phyloP scores from a whole-genome alignment of 192 early-diverging fungal species.

The Mortierella alpina region DNA sequence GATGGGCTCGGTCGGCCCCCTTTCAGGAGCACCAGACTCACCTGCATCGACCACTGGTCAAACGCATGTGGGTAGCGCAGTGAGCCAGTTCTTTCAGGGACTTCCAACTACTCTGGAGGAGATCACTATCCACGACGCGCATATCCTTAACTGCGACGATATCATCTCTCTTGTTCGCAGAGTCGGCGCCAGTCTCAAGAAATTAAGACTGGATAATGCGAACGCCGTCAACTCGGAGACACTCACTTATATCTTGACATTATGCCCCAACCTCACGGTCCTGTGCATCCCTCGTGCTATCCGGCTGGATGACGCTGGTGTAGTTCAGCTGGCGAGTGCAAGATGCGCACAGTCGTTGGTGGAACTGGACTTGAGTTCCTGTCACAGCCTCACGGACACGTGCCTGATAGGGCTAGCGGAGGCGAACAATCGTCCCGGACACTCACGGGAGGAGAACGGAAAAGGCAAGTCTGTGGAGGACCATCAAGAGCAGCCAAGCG shows the following conservation, averaged over 20 bases:
- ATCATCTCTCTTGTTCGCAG: conserved; percentile 24
- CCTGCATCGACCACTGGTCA: not conserved
- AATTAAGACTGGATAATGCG: conserved; percentile 22
- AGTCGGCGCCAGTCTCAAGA: conserved; percentile 16
- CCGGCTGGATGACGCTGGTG: conserved; percentile 25
- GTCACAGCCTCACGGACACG: conserved; percentile 24
- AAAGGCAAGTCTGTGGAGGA: conserved; percentile 21
- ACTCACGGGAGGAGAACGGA: not conserved
- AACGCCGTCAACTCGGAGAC: conserved; percentile 29
- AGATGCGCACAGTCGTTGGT: conserved; percentile 24
- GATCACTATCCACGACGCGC: conserved; percentile 31
- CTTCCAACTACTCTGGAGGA: conserved; percentile 35
- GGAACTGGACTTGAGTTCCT: conserved; percentile 40
- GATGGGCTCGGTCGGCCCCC: not conserved
- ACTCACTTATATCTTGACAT: conserved; percentile 13
- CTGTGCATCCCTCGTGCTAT: conserved; percentile 40
- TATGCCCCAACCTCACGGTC: conserved; percentile 23
- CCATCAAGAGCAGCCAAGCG: not conserved
- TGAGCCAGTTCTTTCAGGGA: conserved; percentile 18
- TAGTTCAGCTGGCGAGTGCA: conserved; percentile 18
- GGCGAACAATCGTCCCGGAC: not conserved
- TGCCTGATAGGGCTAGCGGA: conserved; percentile 24
- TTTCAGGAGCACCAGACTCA: not conserved
- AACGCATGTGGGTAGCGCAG: not conserved
- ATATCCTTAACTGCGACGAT: conserved; percentile 16